Percentiles rank a stretch among this genome's conserved stretches.
phyloP scores from a whole-genome alignment of 202 grass and related monocot genomes.

The Saccharum hybrid region DNA sequence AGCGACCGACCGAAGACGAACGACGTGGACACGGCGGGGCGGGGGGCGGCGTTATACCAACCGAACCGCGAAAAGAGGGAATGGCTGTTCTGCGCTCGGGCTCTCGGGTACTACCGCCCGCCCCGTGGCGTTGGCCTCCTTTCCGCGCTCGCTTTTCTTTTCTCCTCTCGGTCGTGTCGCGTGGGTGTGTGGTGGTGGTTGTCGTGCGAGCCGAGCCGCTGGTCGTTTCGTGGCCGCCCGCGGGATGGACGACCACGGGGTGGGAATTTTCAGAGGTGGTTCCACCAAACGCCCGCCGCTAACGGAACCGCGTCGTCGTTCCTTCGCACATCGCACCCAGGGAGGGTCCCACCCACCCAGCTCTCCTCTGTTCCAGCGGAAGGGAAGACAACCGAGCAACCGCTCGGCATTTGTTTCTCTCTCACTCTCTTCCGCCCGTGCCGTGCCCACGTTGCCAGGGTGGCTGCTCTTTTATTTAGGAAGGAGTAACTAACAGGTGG shows the following conservation, averaged over 20 bases:
- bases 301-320: slow-evolving; percentile 60
- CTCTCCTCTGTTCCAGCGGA: background rate
- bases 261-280: slow-evolving; percentile 24
- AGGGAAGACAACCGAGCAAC: slow-evolving; percentile 7
- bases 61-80: background rate
- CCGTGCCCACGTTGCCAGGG: no score
- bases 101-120: background rate
- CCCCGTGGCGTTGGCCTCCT: slow-evolving; percentile 4
- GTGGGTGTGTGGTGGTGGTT: slow-evolving; percentile 24
- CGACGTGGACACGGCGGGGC: background rate
- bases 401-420: no score
- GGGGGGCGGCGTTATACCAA: slow-evolving; percentile 13
- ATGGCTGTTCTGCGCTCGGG: no score
- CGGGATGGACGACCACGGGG: background rate
- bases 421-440: no score
- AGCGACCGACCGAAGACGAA: background rate
- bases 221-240: background rate
- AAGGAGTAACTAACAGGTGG: no score
- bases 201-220: background rate
- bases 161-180: background rate
- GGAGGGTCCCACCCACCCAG: background rate
- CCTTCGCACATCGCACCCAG: background rate
- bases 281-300: slow-evolving; percentile 57
- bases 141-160: background rate
- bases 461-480: no score